Base-by-base conservation (phyloP, 1,284 basidiomycete species). In the Abortiporus biennis region DNA sequence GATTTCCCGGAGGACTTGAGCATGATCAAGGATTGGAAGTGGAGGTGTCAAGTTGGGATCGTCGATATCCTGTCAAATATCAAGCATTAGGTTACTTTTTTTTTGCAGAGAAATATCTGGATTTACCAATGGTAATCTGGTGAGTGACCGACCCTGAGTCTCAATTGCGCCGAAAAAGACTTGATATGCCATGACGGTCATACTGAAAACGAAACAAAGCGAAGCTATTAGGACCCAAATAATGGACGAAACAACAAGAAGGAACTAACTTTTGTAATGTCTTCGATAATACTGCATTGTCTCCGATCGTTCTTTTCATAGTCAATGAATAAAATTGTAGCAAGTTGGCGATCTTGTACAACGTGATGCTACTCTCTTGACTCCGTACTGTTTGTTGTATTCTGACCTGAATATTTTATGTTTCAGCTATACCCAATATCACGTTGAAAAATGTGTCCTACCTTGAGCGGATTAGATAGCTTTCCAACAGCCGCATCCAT, bases 281-380 rank as follows among this genome's bases (percentile, higher is more conserved):
- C 47, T 69, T 74, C 2, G 85, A 87, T 44, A 98, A 67, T 22
- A 85, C 52, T 0, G 94, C 91, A 5, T 85, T 70, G 9, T 76
- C 71, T 1, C 95, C 94, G 38, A 98, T 85, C 0, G 94, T 98
- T 46, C 88, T 76, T 40, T 80, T 74, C 92, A 99, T 96, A 0
- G 92, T 97, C 16, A 90, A 63, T 57, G 85, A 72, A 62, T 98
- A 99, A 59, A 98, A 99, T 52, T 95, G 88, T 2, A 99, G 65
- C n/a, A 98, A 69, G 53, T 93, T 96, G 33, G 91, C 85, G 40
- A 99, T 83, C 58, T 90, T 90, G 66, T 95, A 98, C 0, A 87
- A 79, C 39, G 86, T 80, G 45, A 98, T 92, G 47, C 86, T 85
- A 50, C 91, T 93, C 61, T 97, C 93, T 61, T 98, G 94, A 3